Conservation (phyloP, 2,329 filamentous ascomycete genomes). For the Colletotrichum eleusines region DNA sequence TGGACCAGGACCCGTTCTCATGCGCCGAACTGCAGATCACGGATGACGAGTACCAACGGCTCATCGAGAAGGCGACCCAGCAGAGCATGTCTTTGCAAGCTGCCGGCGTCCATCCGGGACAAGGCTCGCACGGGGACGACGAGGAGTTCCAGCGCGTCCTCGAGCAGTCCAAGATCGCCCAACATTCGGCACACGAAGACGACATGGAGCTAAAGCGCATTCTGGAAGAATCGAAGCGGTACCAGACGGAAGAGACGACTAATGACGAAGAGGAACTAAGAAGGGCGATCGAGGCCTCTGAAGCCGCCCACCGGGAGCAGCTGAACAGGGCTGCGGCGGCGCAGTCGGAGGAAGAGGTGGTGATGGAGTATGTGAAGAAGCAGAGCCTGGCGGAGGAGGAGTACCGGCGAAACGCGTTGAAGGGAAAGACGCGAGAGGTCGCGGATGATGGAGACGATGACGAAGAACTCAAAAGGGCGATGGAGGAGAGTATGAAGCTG, state of each 20-base stretch:
- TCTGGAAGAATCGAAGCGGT: slow-evolving; percentile 55
- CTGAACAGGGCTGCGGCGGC: slow-evolving; percentile 56
- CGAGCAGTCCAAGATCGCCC: slow-evolving; percentile 51
- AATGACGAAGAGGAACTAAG: slow-evolving; percentile 59
- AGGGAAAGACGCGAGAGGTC: slow-evolving; percentile 51
- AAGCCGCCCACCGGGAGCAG: slow-evolving; percentile 58
- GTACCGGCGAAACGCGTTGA: slow-evolving; percentile 52
- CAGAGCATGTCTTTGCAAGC: slow-evolving; percentile 58
- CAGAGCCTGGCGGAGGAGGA: slow-evolving; percentile 80
- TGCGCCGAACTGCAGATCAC: slow-evolving; percentile 57
- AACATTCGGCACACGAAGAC: slow-evolving; percentile 41
- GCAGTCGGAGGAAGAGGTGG: slow-evolving; percentile 76
- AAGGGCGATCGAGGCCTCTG: slow-evolving; percentile 61
- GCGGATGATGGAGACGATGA: slow-evolving; percentile 57
- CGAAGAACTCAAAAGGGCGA: slow-evolving; percentile 66
- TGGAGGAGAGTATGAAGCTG: slow-evolving; percentile 67
- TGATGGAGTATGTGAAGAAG: slow-evolving; percentile 82
- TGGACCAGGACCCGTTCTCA: slow-evolving; percentile 32
- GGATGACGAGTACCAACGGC: slow-evolving; percentile 68
- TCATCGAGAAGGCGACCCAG: slow-evolving; percentile 68
- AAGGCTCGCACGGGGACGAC: slow-evolving; percentile 48
- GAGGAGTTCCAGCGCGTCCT: slow-evolving; percentile 57
- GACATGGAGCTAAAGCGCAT: slow-evolving; percentile 55
- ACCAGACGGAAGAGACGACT: slow-evolving; percentile 43
- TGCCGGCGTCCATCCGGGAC: slow-evolving; percentile 42